Conservation (phyloP, 1,139 yeast genomes). For the Saccharomyces hybrid region DNA sequence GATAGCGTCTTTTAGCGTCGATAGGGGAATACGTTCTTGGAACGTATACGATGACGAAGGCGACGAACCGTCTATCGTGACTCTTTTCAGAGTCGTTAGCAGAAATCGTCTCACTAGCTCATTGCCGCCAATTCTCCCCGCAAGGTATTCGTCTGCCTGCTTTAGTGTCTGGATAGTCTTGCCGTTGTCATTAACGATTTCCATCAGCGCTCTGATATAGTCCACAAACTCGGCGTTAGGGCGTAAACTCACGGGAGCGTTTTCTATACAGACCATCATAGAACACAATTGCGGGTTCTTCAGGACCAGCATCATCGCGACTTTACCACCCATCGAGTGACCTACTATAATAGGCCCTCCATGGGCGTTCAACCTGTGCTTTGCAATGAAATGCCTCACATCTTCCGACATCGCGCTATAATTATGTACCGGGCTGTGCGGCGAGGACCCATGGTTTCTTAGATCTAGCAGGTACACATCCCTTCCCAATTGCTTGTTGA, state of each 20-base stretch:
- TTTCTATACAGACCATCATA: slow-evolving; percentile 73
- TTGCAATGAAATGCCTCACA: slow-evolving; percentile 61
- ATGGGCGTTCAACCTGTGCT: slow-evolving; percentile 35
- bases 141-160: slow-evolving; percentile 63
- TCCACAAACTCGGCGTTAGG: slow-evolving; percentile 54
- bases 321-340: slow-evolving; percentile 96
- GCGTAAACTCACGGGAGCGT: slow-evolving; percentile 70
- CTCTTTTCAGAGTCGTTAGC: slow-evolving; percentile 42
- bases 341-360: slow-evolving; percentile 63
- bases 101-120: slow-evolving; percentile 68
- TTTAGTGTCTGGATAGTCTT: slow-evolving; percentile 41
- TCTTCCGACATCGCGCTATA: slow-evolving; percentile 82
- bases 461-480: slow-evolving; percentile 69
- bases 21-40: slow-evolving; percentile 59
- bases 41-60: slow-evolving; percentile 11
- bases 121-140: slow-evolving; percentile 49
- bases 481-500: slow-evolving; percentile 35
- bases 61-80: slow-evolving; percentile 33
- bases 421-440: slow-evolving; percentile 61
- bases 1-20: slow-evolving; percentile 55
- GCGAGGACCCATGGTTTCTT: slow-evolving; percentile 89
- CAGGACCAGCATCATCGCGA: slow-evolving; percentile 81
- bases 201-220: slow-evolving; percentile 56
- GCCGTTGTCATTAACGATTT: slow-evolving; percentile 36
- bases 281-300: slow-evolving; percentile 58